Conservation (phyloP, 345 rosid species). For the Eucalyptus regnans region DNA sequence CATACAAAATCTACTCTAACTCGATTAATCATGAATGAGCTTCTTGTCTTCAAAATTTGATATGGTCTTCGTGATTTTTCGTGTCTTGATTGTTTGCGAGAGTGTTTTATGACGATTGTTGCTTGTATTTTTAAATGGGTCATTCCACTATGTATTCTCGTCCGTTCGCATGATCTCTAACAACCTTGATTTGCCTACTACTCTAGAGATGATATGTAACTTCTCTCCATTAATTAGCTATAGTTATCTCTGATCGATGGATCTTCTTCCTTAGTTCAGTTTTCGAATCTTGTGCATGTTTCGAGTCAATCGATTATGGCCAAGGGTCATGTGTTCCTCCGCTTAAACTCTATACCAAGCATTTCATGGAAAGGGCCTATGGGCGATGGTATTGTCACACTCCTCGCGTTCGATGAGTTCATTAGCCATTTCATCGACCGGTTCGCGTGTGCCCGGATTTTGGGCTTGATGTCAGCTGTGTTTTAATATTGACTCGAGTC, state of each 20-base stretch:
- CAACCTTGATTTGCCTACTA: neutral
- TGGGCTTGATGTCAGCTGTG: neutral
- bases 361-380: neutral
- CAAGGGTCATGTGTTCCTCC: neutral
- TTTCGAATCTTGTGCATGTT: neutral
- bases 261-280: neutral
- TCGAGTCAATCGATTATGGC: neutral
- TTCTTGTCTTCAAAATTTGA: neutral
- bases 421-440: neutral
- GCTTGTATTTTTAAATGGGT: neutral
- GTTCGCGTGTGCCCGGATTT: neutral
- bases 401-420: neutral
- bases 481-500: neutral
- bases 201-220: neutral
- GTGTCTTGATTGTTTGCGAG: accelerated
- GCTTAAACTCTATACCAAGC: neutral
- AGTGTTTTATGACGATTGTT: neutral
- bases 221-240: neutral
- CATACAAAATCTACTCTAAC: neutral
- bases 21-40: neutral
- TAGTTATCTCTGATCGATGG: neutral
- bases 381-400: neutral
- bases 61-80: neutral
- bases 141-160: neutral
- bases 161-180: accelerated